A percentile compares a stretch with the other conserved stretches of the same genome.
Conservation (phyloP, 805 yeast genomes). For the Lachancea sp. region DNA sequence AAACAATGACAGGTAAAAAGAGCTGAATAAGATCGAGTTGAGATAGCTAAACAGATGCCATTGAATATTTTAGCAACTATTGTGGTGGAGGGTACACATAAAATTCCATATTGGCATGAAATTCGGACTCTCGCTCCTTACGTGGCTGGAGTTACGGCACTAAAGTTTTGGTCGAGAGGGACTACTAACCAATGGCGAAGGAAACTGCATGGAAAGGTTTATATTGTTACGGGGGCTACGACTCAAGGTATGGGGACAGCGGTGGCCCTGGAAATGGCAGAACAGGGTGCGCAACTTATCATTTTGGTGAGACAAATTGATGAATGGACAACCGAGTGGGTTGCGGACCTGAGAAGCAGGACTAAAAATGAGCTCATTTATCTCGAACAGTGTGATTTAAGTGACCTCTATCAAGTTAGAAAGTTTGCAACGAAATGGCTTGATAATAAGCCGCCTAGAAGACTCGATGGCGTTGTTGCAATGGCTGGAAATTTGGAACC, state of each 20-base stretch:
- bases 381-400: slow-evolving; percentile 84
- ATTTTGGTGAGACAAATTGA: slow-evolving; percentile 61
- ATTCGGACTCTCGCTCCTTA: slow-evolving; percentile 55
- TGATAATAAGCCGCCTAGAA: slow-evolving; percentile 81
- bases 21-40: not conserved
- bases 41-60: slow-evolving; percentile 52
- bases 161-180: slow-evolving; percentile 77
- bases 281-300: slow-evolving; percentile 79
- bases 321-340: slow-evolving; percentile 72
- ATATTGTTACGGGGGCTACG: slow-evolving; percentile 85
- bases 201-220: slow-evolving; percentile 85
- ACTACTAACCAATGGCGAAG: slow-evolving; percentile 84
- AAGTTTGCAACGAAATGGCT: slow-evolving; percentile 93
- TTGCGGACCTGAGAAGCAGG: slow-evolving; percentile 65
- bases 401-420: slow-evolving; percentile 67
- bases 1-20: not conserved
- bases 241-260: slow-evolving; percentile 77
- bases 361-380: slow-evolving; percentile 72
- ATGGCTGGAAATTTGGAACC: slow-evolving; percentile 84
- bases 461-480: slow-evolving; percentile 85
- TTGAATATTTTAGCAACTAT: slow-evolving; percentile 69
- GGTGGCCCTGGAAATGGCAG: slow-evolving; percentile 67
- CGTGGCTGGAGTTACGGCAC: slow-evolving; percentile 37
- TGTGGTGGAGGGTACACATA: slow-evolving; percentile 63
- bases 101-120: slow-evolving; percentile 66